Conservation (phyloP, 108 stramenopile genomes). For the Nannochloropsis granulata region DNA sequence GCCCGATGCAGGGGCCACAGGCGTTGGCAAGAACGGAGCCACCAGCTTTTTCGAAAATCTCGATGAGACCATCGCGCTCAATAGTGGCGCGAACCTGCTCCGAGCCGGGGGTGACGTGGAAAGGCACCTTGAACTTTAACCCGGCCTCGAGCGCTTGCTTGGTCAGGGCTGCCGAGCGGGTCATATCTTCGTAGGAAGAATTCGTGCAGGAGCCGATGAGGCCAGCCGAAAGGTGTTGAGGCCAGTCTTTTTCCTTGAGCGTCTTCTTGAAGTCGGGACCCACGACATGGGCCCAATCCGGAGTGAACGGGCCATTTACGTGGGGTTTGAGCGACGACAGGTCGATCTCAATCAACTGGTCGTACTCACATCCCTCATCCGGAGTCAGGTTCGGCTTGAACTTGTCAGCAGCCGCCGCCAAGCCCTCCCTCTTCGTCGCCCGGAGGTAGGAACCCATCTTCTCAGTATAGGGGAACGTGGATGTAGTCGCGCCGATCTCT, state of each 20-base stretch:
- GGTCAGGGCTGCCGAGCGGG: slow-evolving; percentile 28
- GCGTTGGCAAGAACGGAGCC: slow-evolving; percentile 40
- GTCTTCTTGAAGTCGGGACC: slow-evolving; percentile 10
- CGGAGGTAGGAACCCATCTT: slow-evolving; percentile 34
- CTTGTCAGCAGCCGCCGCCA: slow-evolving; percentile 28
- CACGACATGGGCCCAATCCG: slow-evolving; percentile 31
- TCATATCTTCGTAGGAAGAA: slow-evolving; percentile 39
- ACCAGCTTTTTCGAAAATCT: slow-evolving; percentile 32
- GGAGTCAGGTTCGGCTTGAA: slow-evolving; percentile 29
- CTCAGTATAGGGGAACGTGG: slow-evolving; percentile 33
- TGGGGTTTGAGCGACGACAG: slow-evolving; percentile 23
- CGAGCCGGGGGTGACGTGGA: slow-evolving; percentile 35
- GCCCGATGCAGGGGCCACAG: slow-evolving; percentile 42
- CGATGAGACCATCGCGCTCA: slow-evolving; percentile 32
- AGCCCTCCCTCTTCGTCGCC: slow-evolving; percentile 24
- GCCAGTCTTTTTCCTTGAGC: slow-evolving; percentile 28
- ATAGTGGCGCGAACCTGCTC: slow-evolving; percentile 41
- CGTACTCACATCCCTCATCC: slow-evolving; percentile 37
- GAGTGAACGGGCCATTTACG: slow-evolving; percentile 37
- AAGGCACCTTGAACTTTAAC: slow-evolving; percentile 30
- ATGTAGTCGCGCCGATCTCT: slow-evolving; percentile 39
- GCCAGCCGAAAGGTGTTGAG: slow-evolving; percentile 25
- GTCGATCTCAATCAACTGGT: slow-evolving; percentile 37
- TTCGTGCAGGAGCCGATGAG: slow-evolving; percentile 42
- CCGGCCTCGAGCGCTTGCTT: slow-evolving; percentile 29